These are phyloP conservation scores for Cucurbita maxima DNA, from an alignment of 306 rosid species.

Conservation along the genomic window DNA sequence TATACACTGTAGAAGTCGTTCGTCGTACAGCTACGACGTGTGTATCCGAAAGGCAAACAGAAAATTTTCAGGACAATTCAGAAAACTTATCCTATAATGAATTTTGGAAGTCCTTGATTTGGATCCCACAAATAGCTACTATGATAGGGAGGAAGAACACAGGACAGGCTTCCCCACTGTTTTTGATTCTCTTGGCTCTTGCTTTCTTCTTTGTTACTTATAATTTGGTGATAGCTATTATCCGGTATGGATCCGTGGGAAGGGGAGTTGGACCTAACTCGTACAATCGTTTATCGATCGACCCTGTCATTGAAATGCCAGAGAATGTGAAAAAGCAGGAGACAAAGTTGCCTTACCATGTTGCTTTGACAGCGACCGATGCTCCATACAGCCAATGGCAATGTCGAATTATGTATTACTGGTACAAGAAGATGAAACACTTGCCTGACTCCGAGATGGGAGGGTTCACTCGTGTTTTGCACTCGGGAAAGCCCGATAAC, in stretches of 20 bases:
- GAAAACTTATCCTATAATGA: background rate
- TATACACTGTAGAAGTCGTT: background rate
- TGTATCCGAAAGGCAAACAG: background rate
- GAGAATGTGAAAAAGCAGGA: slow-evolving; percentile 33
- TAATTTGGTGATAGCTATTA: slow-evolving; percentile 50
- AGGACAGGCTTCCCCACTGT: slow-evolving; percentile 55
- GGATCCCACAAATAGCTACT: slow-evolving; percentile 1
- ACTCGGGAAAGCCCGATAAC: slow-evolving; percentile 80
- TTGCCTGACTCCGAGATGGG: slow-evolving; percentile 89
- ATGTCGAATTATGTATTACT: slow-evolving; percentile 85
- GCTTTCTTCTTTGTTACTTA: slow-evolving; percentile 69
- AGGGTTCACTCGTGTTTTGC: slow-evolving; percentile 85
- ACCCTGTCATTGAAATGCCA: slow-evolving; percentile 80
- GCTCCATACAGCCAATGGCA: slow-evolving; percentile 88
- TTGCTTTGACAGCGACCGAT: slow-evolving; percentile 87
- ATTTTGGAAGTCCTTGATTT: background rate
- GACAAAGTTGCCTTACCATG: slow-evolving; percentile 48
- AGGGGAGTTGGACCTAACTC: slow-evolving; percentile 12
- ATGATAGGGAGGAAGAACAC: slow-evolving; percentile 38
- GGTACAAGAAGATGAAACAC: slow-evolving; percentile 59
- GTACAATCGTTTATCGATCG: slow-evolving; percentile 19
- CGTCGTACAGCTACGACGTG: background rate
- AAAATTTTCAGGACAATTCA: background rate
- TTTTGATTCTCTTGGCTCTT: slow-evolving; percentile 49
- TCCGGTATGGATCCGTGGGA: slow-evolving; percentile 39